A percentile compares a stretch with the other conserved stretches of the same genome.
Evolutionary conservation across 1,284 basidiomycete genomes (phyloP).

Genomic region (Entoloma clypeatum): DNA sequence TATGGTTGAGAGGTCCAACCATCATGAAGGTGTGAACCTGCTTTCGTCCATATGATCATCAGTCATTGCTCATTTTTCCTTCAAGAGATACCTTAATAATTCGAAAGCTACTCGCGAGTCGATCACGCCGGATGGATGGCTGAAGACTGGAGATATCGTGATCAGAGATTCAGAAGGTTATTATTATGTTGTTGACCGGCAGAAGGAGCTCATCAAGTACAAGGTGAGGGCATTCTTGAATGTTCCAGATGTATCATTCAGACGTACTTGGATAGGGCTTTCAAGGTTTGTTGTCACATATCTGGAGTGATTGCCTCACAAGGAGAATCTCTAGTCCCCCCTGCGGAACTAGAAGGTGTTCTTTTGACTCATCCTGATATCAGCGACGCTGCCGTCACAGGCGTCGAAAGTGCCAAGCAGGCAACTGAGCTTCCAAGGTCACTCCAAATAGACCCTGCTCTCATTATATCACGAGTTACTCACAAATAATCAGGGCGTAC

Average conservation of each 20-base stretch:
- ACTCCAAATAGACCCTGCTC: not conserved
- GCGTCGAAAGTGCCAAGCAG: slow-evolving; percentile 44
- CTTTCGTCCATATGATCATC: not conserved
- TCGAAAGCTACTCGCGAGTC: slow-evolving; percentile 49
- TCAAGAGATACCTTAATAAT: slow-evolving; percentile 55
- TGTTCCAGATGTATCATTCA: not conserved
- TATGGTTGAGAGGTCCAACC: slow-evolving; percentile 30
- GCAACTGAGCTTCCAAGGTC: slow-evolving; percentile 67
- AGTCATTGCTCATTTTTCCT: not conserved
- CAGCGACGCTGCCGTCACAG: slow-evolving; percentile 60
- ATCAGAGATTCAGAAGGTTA: slow-evolving; percentile 53
- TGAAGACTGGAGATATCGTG: slow-evolving; percentile 71
- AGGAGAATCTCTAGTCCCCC: slow-evolving; percentile 48
- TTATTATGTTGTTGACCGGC: slow-evolving; percentile 52
- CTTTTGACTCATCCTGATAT: slow-evolving; percentile 57
- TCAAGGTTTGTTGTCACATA: slow-evolving; percentile 36
- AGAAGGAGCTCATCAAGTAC: slow-evolving; percentile 77
- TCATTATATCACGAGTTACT: not conserved
- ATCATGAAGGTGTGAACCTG: slow-evolving; percentile 25
- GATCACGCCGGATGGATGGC: slow-evolving; percentile 63
- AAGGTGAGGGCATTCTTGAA: slow-evolving; percentile 54
- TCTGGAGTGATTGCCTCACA: not conserved
- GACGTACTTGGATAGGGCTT: slow-evolving; percentile 38
- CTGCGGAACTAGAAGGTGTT: slow-evolving; percentile 64
- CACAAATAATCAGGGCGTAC: slow-evolving; percentile 61